These are phyloP conservation scores for Aspergillus tanneri DNA, from an alignment of 2,329 filamentous ascomycete genomes.

Conservation along the genomic window DNA sequence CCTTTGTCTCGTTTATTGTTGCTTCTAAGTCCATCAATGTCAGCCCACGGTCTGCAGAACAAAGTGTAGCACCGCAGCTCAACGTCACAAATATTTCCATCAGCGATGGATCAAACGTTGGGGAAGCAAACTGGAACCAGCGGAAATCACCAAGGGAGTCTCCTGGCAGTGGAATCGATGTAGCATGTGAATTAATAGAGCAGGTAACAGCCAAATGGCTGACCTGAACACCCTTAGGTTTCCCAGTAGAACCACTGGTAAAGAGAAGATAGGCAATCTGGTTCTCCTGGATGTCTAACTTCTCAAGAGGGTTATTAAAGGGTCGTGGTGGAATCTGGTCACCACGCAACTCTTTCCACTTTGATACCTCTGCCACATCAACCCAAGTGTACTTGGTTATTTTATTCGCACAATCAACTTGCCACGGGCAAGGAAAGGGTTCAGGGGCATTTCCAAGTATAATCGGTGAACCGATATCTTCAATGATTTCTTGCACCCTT, in stretches of 20 bases:
- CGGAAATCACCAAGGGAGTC: slow-evolving; percentile 25
- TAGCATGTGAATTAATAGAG: slow-evolving; percentile 32
- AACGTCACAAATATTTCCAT: slow-evolving; percentile 35
- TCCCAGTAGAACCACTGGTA: slow-evolving; percentile 38
- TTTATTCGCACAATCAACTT: neutral
- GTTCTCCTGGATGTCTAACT: slow-evolving; percentile 16
- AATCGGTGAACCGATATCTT: slow-evolving; percentile 27
- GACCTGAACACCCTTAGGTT: slow-evolving; percentile 36
- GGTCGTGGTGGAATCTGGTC: neutral
- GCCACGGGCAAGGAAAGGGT: slow-evolving; percentile 15
- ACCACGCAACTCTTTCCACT: slow-evolving; percentile 18
- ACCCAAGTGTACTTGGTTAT: slow-evolving; percentile 18
- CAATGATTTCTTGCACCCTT: slow-evolving; percentile 28
- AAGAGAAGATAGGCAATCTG: slow-evolving; percentile 36
- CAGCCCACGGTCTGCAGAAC: slow-evolving; percentile 30
- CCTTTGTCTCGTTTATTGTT: slow-evolving; percentile 29
- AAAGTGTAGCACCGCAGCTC: slow-evolving; percentile 36
- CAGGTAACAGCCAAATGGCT: slow-evolving; percentile 32
- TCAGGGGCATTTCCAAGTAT: slow-evolving; percentile 22
- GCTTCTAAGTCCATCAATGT: slow-evolving; percentile 31
- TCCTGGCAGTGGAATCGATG: slow-evolving; percentile 25
- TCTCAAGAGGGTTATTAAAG: neutral
- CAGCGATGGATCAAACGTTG: slow-evolving; percentile 35
- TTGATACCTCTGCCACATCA: slow-evolving; percentile 22
- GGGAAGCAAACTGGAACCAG: slow-evolving; percentile 42